phyloP scores from a whole-genome alignment of 495 filamentous ascomycete genomes.

The Tuber brumale region DNA sequence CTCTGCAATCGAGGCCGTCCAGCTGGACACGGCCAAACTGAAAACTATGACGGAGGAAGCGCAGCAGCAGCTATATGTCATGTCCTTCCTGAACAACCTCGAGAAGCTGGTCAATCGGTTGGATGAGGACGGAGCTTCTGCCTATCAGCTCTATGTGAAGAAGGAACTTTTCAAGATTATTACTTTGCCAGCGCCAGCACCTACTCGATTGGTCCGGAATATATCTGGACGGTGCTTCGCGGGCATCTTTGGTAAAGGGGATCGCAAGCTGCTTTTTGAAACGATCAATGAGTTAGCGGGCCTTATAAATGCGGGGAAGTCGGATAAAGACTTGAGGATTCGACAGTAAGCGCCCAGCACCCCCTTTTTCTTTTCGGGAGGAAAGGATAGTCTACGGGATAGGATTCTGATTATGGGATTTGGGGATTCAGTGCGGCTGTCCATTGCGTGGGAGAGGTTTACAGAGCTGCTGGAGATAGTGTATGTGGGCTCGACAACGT shows the following conservation, averaged over 20 bases:
- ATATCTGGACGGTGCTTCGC: slow-evolving; percentile 78
- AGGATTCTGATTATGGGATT: slow-evolving; percentile 41
- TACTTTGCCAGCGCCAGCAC: slow-evolving; percentile 72
- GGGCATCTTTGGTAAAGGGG: slow-evolving; percentile 76
- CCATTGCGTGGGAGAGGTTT: slow-evolving; percentile 81
- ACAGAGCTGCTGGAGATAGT: slow-evolving; percentile 83
- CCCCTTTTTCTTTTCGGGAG: background rate
- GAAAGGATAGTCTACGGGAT: background rate
- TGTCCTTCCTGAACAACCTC: slow-evolving; percentile 80
- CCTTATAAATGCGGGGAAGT: slow-evolving; percentile 69
- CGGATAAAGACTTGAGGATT: slow-evolving; percentile 64
- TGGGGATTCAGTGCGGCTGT: slow-evolving; percentile 68
- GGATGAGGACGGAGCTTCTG: slow-evolving; percentile 67
- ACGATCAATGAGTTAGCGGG: slow-evolving; percentile 80
- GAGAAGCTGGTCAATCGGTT: slow-evolving; percentile 71
- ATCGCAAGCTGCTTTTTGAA: slow-evolving; percentile 87
- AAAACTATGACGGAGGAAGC: slow-evolving; percentile 78
- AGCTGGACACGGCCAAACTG: slow-evolving; percentile 82
- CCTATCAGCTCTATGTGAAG: slow-evolving; percentile 82
- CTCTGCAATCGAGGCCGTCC: slow-evolving; percentile 41
- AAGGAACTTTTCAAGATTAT: slow-evolving; percentile 87
- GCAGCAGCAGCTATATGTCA: slow-evolving; percentile 90
- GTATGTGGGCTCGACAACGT: slow-evolving; percentile 40
- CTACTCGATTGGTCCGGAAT: slow-evolving; percentile 83
- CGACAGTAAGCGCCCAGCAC: slow-evolving; percentile 30